Evolutionary conservation across 2,329 filamentous ascomycete genomes (phyloP).

Genomic region (Fusarium annulatum): DNA sequence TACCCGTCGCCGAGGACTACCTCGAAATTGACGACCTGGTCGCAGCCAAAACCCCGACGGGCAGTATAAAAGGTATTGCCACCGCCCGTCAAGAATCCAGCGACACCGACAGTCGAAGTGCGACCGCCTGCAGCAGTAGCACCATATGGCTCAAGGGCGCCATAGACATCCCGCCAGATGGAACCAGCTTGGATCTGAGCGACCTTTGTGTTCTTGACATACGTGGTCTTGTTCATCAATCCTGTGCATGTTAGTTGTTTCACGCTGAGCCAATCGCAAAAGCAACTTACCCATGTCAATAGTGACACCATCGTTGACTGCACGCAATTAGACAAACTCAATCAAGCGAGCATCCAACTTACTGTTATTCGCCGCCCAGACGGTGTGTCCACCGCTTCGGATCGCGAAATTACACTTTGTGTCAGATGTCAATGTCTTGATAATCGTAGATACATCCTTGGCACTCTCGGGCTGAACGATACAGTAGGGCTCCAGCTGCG

Average conservation of each 20-base stretch:
- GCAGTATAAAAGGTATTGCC: conserved; percentile 34
- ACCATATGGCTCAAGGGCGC: conserved; percentile 2
- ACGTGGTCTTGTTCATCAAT: conserved; percentile 21
- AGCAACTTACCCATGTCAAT: conserved; percentile 7
- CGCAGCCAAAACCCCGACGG: conserved; percentile 47
- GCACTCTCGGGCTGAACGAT: conserved; percentile 41
- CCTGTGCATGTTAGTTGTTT: not conserved
- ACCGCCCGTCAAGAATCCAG: conserved; percentile 45
- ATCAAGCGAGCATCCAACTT: not conserved
- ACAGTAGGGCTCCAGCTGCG: conserved; percentile 37
- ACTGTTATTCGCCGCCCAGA: conserved; percentile 24
- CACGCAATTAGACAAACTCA: not conserved
- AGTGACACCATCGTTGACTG: conserved; percentile 18
- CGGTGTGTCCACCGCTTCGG: conserved; percentile 14
- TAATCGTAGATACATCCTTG: conserved; percentile 38
- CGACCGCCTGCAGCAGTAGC: conserved; percentile 16
- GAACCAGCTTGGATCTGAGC: conserved; percentile 11
- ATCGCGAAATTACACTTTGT: conserved; percentile 13
- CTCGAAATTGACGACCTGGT: conserved; percentile 56
- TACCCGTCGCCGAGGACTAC: conserved; percentile 51
- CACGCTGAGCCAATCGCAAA: not conserved
- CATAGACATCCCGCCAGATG: conserved; percentile 15
- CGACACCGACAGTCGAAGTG: conserved; percentile 38
- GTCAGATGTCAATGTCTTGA: not conserved
- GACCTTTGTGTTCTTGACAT: conserved; percentile 9